These are phyloP conservation scores for Acacia confusa DNA, from an alignment of 306 rosid species.

Conservation along the genomic window DNA sequence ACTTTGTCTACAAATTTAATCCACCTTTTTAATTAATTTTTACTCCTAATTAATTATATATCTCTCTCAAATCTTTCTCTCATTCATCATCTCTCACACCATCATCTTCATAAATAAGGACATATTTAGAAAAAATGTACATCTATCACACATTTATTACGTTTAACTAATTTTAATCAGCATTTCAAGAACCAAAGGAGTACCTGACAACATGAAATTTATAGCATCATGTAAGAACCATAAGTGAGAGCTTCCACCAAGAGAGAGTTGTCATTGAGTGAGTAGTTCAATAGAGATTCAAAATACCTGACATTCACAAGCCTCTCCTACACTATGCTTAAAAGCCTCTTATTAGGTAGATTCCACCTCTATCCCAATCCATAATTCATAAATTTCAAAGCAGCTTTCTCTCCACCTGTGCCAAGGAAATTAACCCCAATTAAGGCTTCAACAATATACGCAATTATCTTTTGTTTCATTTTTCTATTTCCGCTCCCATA, in stretches of 20 bases:
- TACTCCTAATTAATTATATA: no score
- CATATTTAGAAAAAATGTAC: no score
- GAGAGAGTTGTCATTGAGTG: slow-evolving; percentile 50
- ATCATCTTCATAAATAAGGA: no score
- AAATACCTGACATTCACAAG: slow-evolving; percentile 32
- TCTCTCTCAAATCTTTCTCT: no score
- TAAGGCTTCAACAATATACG: slow-evolving; percentile 79
- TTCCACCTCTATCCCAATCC: slow-evolving; percentile 61
- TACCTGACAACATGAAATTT: slow-evolving; percentile 61
- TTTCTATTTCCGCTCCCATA: slow-evolving; percentile 40
- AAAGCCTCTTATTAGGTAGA: slow-evolving; percentile 40
- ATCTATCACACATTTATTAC: no score
- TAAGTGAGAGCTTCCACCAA: slow-evolving; percentile 77
- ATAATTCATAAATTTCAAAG: slow-evolving; percentile 55
- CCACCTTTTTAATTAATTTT: no score
- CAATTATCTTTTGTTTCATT: slow-evolving; percentile 39
- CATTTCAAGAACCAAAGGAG: no score
- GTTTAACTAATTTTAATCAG: no score
- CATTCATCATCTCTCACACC: no score
- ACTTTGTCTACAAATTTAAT: no score
- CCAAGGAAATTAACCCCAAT: slow-evolving; percentile 68
- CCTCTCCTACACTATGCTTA: slow-evolving; percentile 20
- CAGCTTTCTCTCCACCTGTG: slow-evolving; percentile 53
- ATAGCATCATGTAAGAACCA: slow-evolving; percentile 58
- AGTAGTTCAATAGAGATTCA: slow-evolving; percentile 46